Evolutionary conservation across 2,329 filamentous ascomycete species (phyloP).

Genomic region (Fusarium devonianum): DNA sequence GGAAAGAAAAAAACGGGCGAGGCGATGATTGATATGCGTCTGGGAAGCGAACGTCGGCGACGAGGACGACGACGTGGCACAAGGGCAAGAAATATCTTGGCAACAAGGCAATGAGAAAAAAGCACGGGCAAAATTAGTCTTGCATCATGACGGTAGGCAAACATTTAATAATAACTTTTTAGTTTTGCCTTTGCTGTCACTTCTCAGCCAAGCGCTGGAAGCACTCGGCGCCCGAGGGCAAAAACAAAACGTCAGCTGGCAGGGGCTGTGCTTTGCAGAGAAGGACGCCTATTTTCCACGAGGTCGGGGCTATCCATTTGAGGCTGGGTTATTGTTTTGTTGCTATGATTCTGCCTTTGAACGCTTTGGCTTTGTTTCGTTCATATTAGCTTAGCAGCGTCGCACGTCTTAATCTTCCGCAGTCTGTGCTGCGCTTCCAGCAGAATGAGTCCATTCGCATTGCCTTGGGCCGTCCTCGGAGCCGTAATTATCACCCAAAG

Average conservation of each 20-base stretch:
- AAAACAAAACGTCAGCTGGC: slow-evolving; percentile 41
- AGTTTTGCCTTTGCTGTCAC: too few relatives aligned
- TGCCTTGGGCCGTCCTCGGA: slow-evolving; percentile 9
- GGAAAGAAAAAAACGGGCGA: slow-evolving; percentile 5
- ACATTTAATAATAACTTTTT: slow-evolving; percentile 1
- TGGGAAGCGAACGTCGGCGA: not conserved
- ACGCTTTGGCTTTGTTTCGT: not conserved
- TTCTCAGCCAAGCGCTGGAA: not conserved
- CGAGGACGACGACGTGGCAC: not conserved
- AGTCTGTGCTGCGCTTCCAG: too few relatives aligned
- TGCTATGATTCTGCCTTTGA: not conserved
- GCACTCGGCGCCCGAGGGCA: slow-evolving; percentile 15
- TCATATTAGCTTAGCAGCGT: too few relatives aligned
- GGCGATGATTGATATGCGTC: slow-evolving; percentile 8
- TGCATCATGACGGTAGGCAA: not conserved
- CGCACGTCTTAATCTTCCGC: too few relatives aligned
- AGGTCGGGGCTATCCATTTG: slow-evolving; percentile 23
- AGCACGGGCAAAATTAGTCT: not conserved
- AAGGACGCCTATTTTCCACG: slow-evolving; percentile 17
- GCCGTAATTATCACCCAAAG: not conserved
- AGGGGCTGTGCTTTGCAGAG: slow-evolving; percentile 27
- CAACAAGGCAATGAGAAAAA: not conserved
- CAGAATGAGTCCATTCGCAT: too few relatives aligned
- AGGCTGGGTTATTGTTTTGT: not conserved
- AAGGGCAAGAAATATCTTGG: slow-evolving; percentile 2